These are phyloP conservation scores for Zychaea mexicana DNA, from an alignment of 371 early-diverging fungal species.

Conservation along the genomic window DNA sequence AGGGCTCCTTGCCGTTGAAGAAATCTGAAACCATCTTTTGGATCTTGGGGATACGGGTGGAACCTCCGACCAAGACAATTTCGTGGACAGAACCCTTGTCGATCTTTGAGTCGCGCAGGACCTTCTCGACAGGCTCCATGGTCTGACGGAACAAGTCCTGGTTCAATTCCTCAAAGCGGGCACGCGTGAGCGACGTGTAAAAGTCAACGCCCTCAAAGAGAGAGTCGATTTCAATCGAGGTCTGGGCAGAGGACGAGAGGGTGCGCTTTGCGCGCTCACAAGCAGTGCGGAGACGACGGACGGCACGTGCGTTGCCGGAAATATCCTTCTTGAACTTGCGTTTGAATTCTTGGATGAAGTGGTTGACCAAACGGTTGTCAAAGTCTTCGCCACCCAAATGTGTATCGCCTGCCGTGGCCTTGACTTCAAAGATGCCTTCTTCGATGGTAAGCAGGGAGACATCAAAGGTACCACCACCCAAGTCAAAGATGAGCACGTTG, in stretches of 20 bases:
- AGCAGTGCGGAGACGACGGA: constrained; percentile 93
- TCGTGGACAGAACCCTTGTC: constrained; percentile 93
- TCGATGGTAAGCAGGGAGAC: constrained; percentile 91
- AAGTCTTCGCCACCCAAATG: constrained; percentile 99
- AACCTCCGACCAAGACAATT: constrained; percentile 99
- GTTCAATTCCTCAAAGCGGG: constrained; percentile 93
- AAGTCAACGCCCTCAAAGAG: constrained; percentile 90
- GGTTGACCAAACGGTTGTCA: constrained; percentile 85
- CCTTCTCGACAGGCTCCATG: constrained; percentile 81
- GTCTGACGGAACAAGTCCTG: constrained; percentile 84
- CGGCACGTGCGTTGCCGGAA: constrained; percentile 83
- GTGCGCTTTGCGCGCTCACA: constrained; percentile 98
- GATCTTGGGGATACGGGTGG: constrained; percentile 99
- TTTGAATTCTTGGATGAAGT: constrained; percentile 87
- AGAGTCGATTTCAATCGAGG: constrained; percentile 90
- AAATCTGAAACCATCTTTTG: constrained; percentile 95
- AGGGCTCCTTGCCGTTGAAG: constrained; percentile 88
- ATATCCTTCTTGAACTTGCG: constrained; percentile 83
- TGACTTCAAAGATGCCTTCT: constrained; percentile 92
- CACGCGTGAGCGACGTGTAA: constrained; percentile 90
- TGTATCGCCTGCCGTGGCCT: constrained; percentile 95
- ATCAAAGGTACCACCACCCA: constrained; percentile 97
- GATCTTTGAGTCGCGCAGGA: constrained; percentile 91
- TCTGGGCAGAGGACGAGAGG: constrained; percentile 84
- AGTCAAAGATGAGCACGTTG: constrained; percentile 91